phyloP scores from a whole-genome alignment of 2,329 filamentous ascomycete species.

The Calonectria pseudoturangicola region DNA sequence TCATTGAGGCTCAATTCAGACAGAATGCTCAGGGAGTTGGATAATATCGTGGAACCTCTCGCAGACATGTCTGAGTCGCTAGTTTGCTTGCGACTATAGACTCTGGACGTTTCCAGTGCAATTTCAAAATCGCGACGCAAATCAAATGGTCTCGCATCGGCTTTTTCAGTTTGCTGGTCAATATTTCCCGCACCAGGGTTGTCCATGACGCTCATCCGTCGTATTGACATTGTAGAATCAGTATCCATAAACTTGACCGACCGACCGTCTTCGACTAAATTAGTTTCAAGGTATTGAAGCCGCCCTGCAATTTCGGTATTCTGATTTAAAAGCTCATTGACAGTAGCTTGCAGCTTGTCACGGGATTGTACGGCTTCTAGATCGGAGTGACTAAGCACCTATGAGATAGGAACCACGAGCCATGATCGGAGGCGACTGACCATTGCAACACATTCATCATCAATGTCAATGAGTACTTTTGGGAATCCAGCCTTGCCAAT shows the following conservation, averaged over 20 bases:
- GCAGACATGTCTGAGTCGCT: not conserved
- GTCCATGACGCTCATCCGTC: not conserved
- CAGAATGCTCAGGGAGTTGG: not conserved
- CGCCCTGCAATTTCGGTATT: not conserved
- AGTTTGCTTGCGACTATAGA: not conserved
- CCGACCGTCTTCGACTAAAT: not conserved
- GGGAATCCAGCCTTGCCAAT: not conserved
- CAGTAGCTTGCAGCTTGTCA: not conserved
- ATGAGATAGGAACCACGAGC: not conserved
- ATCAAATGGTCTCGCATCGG: not conserved
- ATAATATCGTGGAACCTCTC: not conserved
- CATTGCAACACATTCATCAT: not conserved
- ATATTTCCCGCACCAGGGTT: not conserved
- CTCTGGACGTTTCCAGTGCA: constrained; percentile 1
- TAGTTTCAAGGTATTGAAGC: not conserved
- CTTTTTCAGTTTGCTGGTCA: not conserved
- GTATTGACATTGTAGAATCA: not conserved
- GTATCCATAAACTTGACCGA: not conserved
- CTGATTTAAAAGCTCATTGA: not conserved
- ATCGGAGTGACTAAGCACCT: not conserved
- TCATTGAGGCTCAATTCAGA: not conserved
- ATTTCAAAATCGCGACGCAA: not conserved
- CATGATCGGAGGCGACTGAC: not conserved
- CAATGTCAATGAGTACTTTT: not conserved
- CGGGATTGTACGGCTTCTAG: not conserved